Evolutionary conservation across 2,329 filamentous ascomycete species (phyloP), one percentile per base, ranked within the genome.

Genomic region (Stylonectria norvegica): DNA sequence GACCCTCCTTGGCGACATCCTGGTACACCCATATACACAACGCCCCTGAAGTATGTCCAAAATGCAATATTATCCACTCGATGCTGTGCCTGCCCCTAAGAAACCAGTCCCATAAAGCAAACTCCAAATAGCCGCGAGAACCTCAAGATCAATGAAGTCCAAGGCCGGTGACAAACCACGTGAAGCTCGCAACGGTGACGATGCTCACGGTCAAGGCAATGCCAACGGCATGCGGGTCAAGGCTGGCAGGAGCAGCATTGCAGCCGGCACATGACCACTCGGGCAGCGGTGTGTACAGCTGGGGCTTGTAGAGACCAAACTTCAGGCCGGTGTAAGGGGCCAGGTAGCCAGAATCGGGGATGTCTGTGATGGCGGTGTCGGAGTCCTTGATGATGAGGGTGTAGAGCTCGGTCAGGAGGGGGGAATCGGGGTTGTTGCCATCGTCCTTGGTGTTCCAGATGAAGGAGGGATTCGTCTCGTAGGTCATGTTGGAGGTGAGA

Each of bases 351-450:
- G 78, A 55, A 40, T 75, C 63, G 3, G 77, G 66, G 1, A 66
- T 61, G n/a, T 72, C 73, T 45, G 61, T 76, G 33, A 76, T 62
- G 23, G 63, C 63, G 19, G 68, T 66, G 15, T 76, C 76, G 3
- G 79, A 70, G 54, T 84, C 80, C 59, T 77, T 74, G 57, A 85
- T 71, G 42, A 83, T 65, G 8, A 85, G 69, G 1, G 78, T 81
- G 64, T 83, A 85, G 56, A 75, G 61, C 39, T 74, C 69, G 1
- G 71, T 73, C 27, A 73, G 60, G 29, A 83, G 66, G 22, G 73
- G 76, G 34, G 64, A 60, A 10, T 65, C 58, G 2, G 69, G 61
- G 20, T 69, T 59, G 33, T 69, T 67, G n/a, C 65, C 63, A 48
- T 79, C 65, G 53, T 71, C 61, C 17, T 61, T 66, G 3, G 78